Conservation (phyloP, 2,329 filamentous ascomycete genomes). For the Cladosporium sp. region DNA sequence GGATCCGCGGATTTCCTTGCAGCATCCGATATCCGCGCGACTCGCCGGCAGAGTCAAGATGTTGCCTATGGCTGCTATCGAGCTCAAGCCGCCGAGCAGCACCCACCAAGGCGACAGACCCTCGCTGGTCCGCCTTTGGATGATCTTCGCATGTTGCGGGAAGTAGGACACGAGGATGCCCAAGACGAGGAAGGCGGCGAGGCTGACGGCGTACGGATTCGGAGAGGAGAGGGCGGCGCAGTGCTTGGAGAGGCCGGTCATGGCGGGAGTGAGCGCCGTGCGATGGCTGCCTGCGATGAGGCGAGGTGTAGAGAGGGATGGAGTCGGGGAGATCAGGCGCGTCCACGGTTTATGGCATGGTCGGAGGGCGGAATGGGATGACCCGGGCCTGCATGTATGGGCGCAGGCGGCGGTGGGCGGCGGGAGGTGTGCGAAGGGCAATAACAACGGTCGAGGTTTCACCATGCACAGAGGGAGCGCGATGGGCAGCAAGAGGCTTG, state of each 20-base stretch:
- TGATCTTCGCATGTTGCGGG: slow-evolving; percentile 90
- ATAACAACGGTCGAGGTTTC: no score
- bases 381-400: no score
- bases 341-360: no score
- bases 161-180: slow-evolving; percentile 91
- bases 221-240: slow-evolving; percentile 25
- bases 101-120: slow-evolving; percentile 95
- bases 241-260: slow-evolving; percentile 13
- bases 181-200: slow-evolving; percentile 60
- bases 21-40: slow-evolving; percentile 77
- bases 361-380: no score
- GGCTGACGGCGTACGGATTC: slow-evolving; percentile 20
- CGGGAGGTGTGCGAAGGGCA: no score
- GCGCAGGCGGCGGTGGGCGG: no score
- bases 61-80: slow-evolving; percentile 83
- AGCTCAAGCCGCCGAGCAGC: slow-evolving; percentile 80
- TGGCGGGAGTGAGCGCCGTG: neutral
- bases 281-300: neutral
- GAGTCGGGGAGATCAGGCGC: neutral
- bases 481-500: no score
- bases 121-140: slow-evolving; percentile 75
- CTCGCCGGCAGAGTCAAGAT: slow-evolving; percentile 84
- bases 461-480: no score
- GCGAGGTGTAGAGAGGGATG: neutral
- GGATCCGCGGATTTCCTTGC: slow-evolving; percentile 69